These are phyloP conservation scores for Borealophlyctis nickersoniae DNA, from an alignment of 192 early-diverging fungal genomes.

Conservation along the genomic window DNA sequence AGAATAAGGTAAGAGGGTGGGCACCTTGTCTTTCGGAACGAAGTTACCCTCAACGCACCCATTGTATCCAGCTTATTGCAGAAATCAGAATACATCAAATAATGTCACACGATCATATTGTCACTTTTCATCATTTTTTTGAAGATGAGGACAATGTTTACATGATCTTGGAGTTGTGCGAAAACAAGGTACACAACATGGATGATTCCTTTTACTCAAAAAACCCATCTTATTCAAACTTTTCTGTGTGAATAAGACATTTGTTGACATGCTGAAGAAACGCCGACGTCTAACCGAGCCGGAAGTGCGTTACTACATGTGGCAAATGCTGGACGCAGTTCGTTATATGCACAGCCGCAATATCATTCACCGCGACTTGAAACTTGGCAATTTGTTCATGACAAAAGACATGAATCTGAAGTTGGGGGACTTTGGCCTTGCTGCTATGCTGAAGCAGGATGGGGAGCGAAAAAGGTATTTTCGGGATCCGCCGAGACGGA, in stretches of 20 bases:
- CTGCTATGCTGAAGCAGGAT: slow-evolving; percentile 72
- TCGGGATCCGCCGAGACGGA: neutral
- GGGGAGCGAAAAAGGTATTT: slow-evolving; percentile 85
- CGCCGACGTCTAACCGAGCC: slow-evolving; percentile 80
- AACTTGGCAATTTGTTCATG: slow-evolving; percentile 91
- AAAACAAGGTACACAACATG: slow-evolving; percentile 63
- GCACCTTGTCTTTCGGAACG: neutral
- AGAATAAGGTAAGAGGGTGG: slow-evolving; percentile 34
- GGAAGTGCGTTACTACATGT: slow-evolving; percentile 85
- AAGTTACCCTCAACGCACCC: neutral
- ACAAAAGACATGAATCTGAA: slow-evolving; percentile 78
- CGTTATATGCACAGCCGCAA: slow-evolving; percentile 74
- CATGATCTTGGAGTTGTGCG: slow-evolving; percentile 89
- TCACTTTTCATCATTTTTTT: slow-evolving; percentile 76
- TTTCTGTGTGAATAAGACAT: too few species aligned
- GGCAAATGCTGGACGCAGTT: slow-evolving; percentile 75
- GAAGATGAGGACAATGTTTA: slow-evolving; percentile 87
- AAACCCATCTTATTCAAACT: neutral
- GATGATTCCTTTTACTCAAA: neutral
- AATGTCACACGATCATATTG: slow-evolving; percentile 75
- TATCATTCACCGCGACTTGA: slow-evolving; percentile 93
- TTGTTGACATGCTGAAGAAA: slow-evolving; percentile 76
- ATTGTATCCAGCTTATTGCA: slow-evolving; percentile 47
- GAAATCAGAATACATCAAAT: slow-evolving; percentile 78
- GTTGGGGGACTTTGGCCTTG: slow-evolving; percentile 94